These are phyloP conservation scores for Sordariomycetes sp. DNA, from an alignment of 2,329 filamentous ascomycete genomes.

Conservation along the genomic window DNA sequence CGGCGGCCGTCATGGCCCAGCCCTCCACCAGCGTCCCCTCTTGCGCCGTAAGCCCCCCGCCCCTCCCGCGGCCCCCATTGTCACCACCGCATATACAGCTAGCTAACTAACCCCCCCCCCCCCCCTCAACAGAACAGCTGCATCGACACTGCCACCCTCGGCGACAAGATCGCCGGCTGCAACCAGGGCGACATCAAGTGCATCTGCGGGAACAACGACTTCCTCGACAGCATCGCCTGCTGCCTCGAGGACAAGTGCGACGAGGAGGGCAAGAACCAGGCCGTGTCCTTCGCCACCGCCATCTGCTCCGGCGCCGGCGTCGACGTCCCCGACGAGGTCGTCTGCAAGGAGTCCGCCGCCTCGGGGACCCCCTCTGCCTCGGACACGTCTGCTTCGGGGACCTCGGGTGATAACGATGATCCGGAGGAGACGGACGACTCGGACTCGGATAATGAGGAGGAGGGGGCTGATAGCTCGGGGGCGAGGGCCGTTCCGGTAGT, in stretches of 20 bases:
- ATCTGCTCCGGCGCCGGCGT: constrained; percentile 23
- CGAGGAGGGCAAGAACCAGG: constrained; percentile 15
- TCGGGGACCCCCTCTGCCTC: neutral
- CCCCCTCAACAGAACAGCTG: constrained; percentile 15
- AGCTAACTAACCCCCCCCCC: no score
- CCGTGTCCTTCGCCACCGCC: constrained; percentile 21
- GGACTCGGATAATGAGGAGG: neutral
- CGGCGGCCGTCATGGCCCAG: constrained; percentile 3
- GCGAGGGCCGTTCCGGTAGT: neutral
- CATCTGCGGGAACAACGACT: constrained; percentile 24
- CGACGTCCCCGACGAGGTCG: constrained; percentile 20
- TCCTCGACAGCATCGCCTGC: constrained; percentile 26
- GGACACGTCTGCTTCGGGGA: neutral
- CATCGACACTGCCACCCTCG: constrained; percentile 18
- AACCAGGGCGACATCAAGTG: constrained; percentile 22
- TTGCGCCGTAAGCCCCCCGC: constrained; percentile 4
- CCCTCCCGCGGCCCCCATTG: neutral
- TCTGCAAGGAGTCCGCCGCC: constrained; percentile 14
- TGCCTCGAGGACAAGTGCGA: constrained; percentile 22
- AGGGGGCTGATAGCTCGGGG: neutral
- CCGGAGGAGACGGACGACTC: neutral
- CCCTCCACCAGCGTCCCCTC: constrained; percentile 1
- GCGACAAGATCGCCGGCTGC: constrained; percentile 22
- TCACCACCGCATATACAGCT: neutral
- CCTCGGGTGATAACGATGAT: neutral